phyloP scores from a whole-genome alignment of 352 stramenopile species.

The Globisporangium nodosum region DNA sequence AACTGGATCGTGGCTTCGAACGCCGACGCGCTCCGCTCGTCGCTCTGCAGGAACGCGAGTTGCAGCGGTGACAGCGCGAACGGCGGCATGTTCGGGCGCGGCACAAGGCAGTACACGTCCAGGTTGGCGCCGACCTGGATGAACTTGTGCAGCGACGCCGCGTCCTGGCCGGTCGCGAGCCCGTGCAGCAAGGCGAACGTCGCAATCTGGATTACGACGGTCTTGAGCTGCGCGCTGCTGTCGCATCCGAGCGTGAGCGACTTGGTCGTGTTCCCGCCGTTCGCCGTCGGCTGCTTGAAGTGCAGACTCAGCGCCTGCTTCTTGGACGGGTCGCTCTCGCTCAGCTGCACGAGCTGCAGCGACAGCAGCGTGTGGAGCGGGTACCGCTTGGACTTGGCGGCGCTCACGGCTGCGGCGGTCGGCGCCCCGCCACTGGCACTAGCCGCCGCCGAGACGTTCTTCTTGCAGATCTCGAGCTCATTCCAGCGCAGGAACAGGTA shows the following conservation, averaged over 20 bases:
- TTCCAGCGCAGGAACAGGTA: slow-evolving; percentile 46
- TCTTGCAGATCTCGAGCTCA: slow-evolving; percentile 50
- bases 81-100: slow-evolving; percentile 12
- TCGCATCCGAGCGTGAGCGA: slow-evolving; percentile 42
- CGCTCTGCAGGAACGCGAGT: slow-evolving; percentile 31
- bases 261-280: slow-evolving; percentile 37
- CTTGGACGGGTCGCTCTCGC: slow-evolving; percentile 39
- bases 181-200: slow-evolving; percentile 57
- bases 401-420: neutral
- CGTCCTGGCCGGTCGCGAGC: slow-evolving; percentile 25
- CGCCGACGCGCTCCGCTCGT: neutral
- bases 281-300: slow-evolving; percentile 34
- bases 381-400: slow-evolving; percentile 27
- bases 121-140: slow-evolving; percentile 46
- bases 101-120: slow-evolving; percentile 37
- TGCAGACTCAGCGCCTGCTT: slow-evolving; percentile 43
- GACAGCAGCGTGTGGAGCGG: slow-evolving; percentile 39
- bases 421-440: neutral
- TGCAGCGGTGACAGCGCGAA: slow-evolving; percentile 40
- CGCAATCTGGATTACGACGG: slow-evolving; percentile 40
- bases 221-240: slow-evolving; percentile 24
- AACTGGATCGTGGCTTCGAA: slow-evolving; percentile 31
- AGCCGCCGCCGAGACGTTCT: slow-evolving; percentile 10
- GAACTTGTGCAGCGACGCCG: slow-evolving; percentile 33
- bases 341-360: slow-evolving; percentile 45